Evolutionary conservation across 2,329 filamentous ascomycete genomes (phyloP).

Genomic region (Colletotrichum tropicicola): DNA sequence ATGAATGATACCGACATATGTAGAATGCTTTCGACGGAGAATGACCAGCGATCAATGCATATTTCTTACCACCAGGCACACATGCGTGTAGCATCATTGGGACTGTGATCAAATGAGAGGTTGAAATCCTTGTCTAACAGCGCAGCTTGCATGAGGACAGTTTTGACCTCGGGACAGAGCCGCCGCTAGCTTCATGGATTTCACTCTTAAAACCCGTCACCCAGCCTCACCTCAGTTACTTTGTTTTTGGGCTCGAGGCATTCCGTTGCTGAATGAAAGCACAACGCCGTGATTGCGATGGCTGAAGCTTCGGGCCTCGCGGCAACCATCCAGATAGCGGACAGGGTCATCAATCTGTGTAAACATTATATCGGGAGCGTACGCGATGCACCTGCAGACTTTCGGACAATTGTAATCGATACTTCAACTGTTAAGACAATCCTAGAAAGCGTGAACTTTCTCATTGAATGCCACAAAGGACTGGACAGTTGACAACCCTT

Average conservation of each 20-base stretch:
- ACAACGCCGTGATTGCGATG: background rate
- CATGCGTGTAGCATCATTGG: background rate
- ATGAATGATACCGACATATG: background rate
- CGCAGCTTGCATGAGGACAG: background rate
- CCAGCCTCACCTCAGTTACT: background rate
- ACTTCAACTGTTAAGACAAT: rapidly evolving
- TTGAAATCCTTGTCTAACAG: background rate
- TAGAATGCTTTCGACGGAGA: background rate
- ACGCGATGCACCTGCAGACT: background rate
- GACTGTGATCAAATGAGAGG: background rate
- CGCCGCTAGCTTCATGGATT: background rate
- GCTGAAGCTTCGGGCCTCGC: background rate
- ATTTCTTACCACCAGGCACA: background rate
- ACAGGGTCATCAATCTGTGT: background rate
- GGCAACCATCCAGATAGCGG: background rate
- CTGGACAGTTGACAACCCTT: rapidly evolving
- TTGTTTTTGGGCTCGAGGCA: too few relatives aligned
- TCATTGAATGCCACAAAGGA: background rate
- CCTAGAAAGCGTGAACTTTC: background rate
- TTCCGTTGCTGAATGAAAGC: too few relatives aligned
- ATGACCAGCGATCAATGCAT: background rate
- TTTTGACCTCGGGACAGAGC: background rate
- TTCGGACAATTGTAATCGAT: background rate
- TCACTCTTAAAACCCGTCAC: background rate
- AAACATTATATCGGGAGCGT: background rate